phyloP scores from a whole-genome alignment of 2,329 filamentous ascomycete genomes.

The Hawksworthiomyces lignivorus region DNA sequence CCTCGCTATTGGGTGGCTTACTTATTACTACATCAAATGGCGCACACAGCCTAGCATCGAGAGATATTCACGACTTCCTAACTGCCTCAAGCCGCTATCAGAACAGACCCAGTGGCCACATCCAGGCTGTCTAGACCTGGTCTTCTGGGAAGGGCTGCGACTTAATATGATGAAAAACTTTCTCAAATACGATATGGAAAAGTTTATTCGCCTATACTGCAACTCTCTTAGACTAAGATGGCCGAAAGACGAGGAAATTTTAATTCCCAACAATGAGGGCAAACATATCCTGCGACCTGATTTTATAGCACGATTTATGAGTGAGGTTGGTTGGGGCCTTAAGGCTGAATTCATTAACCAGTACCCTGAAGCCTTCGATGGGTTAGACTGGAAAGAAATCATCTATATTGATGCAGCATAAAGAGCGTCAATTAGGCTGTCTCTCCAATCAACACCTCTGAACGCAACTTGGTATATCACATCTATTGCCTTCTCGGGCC shows the following conservation, averaged over 20 bases:
- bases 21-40: slow-evolving; percentile 8
- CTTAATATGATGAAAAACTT: not conserved
- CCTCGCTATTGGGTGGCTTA: not conserved
- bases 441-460: no score
- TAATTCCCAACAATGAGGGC: not conserved
- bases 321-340: slow-evolving; percentile 3
- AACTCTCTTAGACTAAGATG: slow-evolving; percentile 2
- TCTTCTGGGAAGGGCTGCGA: slow-evolving; percentile 2
- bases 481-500: no score
- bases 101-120: slow-evolving; percentile 3
- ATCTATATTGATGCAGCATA: not conserved
- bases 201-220: slow-evolving; percentile 4
- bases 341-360: slow-evolving; percentile 1
- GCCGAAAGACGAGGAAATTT: not conserved
- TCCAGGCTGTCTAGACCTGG: slow-evolving; percentile 2
- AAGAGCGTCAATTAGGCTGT: no score
- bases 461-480: no score
- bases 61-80: not conserved
- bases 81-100: not conserved
- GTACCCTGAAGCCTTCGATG: slow-evolving; percentile 6
- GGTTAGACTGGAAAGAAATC: slow-evolving; percentile 1
- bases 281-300: slow-evolving; percentile 2
- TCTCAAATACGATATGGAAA: slow-evolving; percentile 1
- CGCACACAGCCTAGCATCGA: slow-evolving; percentile 3
- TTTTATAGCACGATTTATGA: not conserved